phyloP scores from a whole-genome alignment of 2,329 filamentous ascomycete species.

The Neurospora sp. region DNA sequence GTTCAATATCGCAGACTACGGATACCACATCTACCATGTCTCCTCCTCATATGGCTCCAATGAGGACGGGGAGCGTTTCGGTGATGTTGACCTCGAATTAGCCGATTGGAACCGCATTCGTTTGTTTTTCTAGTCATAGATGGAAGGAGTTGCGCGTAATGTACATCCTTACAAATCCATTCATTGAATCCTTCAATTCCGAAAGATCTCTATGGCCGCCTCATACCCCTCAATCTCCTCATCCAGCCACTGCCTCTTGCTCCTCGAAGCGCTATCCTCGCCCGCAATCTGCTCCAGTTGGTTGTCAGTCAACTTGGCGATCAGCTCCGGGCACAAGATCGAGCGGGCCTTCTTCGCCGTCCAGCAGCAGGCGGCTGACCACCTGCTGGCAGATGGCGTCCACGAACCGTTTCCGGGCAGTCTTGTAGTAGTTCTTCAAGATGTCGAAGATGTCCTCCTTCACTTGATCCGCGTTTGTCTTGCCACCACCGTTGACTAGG shows the following conservation, averaged over 20 bases:
- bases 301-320: constrained; percentile 34
- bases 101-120: too few relatives aligned
- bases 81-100: too few relatives aligned
- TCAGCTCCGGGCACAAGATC: constrained; percentile 40
- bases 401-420: constrained; percentile 30
- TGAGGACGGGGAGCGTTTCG: too few relatives aligned
- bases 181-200: constrained; percentile 1
- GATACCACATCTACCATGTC: not conserved
- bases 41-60: not conserved
- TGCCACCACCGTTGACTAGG: constrained; percentile 1
- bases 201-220: constrained; percentile 20
- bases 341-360: constrained; percentile 38
- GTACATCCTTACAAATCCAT: not conserved
- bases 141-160: too few relatives aligned
- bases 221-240: constrained; percentile 36
- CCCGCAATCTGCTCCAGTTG: constrained; percentile 47
- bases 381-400: constrained; percentile 50
- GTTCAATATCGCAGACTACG: not conserved
- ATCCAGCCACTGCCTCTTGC: constrained; percentile 31
- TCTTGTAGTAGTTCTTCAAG: constrained; percentile 50
- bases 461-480: constrained; percentile 12
- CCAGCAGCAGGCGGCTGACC: constrained; percentile 42
- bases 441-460: constrained; percentile 44
- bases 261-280: constrained; percentile 36
- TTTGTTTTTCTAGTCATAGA: too few relatives aligned